Base-by-base conservation (phyloP, 225 moss, liverwort and hornwort species). In the Marchantia polymorpha region DNA sequence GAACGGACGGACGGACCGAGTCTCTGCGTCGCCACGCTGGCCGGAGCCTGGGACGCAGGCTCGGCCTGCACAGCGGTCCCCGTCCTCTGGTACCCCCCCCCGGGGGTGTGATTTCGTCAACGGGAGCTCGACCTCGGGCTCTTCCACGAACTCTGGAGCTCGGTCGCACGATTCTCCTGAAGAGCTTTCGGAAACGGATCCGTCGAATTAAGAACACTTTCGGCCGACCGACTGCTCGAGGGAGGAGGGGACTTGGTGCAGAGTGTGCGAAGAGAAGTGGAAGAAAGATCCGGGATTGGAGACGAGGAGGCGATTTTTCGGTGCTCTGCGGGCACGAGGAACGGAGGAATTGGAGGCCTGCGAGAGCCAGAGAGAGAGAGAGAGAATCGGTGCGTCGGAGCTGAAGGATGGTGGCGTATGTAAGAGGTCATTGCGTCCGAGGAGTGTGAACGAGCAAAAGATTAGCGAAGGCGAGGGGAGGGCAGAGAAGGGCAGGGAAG, bases 391-490 rank as follows among this genome's bases (percentile, higher is more conserved):
- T 8, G 52, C 14, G 54, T 29, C 26, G 29, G 54, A 27, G 25
- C 7, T 25, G 73, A 73, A 73, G 54, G 26, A 52, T 53, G 27
- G 15, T 54, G 22, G 73, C 73, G 26, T 73, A 16, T 53, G 53
- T 15, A 73, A n/a, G 73, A 73, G 27, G 73, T 52, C 14, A 73
- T 54, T 23, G 7, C 12, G 8, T 15, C 16, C 49, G 52, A 52
- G 73, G 22, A 20, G n/a, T 69, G 52, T 26, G 52, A 73, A 54
- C 73, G 73, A n/a, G n/a, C n/a, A n/a, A n/a, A n/a, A n/a, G n/a
- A n/a, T n/a, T n/a, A n/a, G n/a, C n/a, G n/a, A n/a, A n/a, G n/a
- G n/a, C n/a, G n/a, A 64, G 8, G 12, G 64, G 54, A 53, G 73
- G 54, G 53, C 9, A 27, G 73, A 15, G 75, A 58, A 20, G 51